Evolutionary conservation across 768 basidiomycete species (phyloP).

Genomic region (Lactarius tabidus): DNA sequence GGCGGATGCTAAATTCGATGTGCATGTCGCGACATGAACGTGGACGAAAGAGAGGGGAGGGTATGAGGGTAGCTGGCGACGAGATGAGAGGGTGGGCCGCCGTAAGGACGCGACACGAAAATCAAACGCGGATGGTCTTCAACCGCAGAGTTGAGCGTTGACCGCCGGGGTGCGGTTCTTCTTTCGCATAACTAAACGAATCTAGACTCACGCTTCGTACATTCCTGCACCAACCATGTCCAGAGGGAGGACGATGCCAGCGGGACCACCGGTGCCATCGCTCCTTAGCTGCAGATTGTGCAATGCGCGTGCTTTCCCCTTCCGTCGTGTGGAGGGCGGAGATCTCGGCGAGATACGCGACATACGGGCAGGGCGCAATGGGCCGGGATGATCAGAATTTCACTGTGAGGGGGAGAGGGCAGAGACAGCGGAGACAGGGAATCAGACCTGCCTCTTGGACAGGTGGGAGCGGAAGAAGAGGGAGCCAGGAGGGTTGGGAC

Average conservation of each 20-base stretch:
- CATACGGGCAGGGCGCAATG: conserved; percentile 10
- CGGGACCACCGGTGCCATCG: conserved; percentile 45
- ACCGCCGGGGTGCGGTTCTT: conserved; percentile 1
- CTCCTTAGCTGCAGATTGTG: conserved; percentile 23
- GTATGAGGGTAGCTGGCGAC: not conserved
- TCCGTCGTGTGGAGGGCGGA: conserved; percentile 19
- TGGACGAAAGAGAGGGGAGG: not conserved
- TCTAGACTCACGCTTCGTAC: conserved; percentile 55
- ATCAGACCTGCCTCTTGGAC: not conserved
- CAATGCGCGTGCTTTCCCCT: conserved; percentile 26
- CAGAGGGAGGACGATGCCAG: conserved; percentile 57
- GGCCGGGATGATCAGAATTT: not conserved
- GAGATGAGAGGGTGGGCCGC: not conserved
- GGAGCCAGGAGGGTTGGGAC: not conserved
- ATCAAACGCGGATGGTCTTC: not conserved
- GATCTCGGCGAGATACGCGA: not conserved
- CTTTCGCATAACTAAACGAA: not conserved
- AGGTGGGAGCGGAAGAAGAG: not conserved
- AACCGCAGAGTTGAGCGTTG: not conserved
- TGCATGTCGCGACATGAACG: not conserved
- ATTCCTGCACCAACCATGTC: conserved; percentile 50
- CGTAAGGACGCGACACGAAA: not conserved
- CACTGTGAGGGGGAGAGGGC: not conserved
- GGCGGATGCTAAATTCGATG: not conserved
- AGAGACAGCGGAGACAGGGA: not conserved